A percentile compares a stretch with the other conserved stretches of the same genome.
phyloP scores from a whole-genome alignment of 2,329 filamentous ascomycete genomes.

The Colletotrichum salicis region DNA sequence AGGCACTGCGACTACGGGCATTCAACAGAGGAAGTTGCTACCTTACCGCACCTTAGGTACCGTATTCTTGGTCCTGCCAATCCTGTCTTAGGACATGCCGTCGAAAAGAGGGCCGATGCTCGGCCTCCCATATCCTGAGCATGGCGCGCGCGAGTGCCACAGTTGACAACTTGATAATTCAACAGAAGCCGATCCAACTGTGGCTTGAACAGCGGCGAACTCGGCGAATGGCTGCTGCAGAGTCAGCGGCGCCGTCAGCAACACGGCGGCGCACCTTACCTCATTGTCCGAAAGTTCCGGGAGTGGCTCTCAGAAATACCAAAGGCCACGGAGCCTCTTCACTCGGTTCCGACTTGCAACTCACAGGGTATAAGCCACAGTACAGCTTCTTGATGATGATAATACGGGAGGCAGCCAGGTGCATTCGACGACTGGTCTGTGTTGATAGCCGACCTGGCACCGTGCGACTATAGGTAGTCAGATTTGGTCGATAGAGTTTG shows the following conservation, averaged over 20 bases:
- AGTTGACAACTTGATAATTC: neutral
- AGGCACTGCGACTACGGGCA: neutral
- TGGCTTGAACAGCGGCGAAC: neutral
- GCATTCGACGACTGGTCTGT: neutral
- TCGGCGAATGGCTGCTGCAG: neutral
- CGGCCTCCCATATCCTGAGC: neutral
- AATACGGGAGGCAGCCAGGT: neutral
- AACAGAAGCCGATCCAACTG: neutral
- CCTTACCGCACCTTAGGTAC: no score
- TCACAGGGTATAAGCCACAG: neutral
- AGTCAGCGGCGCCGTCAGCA: neutral
- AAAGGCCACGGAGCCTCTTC: neutral
- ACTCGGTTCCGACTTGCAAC: neutral
- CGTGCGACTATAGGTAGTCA: neutral
- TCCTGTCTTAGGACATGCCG: neutral
- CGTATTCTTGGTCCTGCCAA: neutral
- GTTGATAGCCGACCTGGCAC: neutral
- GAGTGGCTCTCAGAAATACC: neutral
- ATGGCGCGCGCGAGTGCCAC: neutral
- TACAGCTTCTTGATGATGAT: neutral
- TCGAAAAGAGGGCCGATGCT: neutral
- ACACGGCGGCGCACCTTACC: neutral
- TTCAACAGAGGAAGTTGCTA: no score
- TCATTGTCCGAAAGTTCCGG: neutral
- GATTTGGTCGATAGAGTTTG: slow-evolving; percentile 6